phyloP scores from a whole-genome alignment of 2,329 filamentous ascomycete species.

The Fonsecaea pedrosoi region DNA sequence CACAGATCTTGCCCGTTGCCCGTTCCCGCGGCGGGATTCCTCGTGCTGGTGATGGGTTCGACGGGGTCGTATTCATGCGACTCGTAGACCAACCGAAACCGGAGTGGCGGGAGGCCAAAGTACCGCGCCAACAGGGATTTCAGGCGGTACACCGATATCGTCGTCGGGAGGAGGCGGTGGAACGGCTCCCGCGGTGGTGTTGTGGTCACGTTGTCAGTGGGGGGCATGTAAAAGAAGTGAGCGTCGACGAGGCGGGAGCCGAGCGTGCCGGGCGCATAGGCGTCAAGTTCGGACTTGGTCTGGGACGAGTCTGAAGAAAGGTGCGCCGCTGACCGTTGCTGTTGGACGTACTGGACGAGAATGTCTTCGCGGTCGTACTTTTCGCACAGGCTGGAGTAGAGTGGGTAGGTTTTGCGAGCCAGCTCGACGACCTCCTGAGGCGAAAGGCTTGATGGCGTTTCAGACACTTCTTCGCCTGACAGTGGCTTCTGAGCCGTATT shows the following conservation, averaged over 20 bases:
- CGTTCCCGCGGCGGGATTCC: constrained; percentile 16
- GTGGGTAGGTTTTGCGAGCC: constrained; percentile 62
- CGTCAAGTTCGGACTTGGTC: constrained; percentile 24
- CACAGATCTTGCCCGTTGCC: constrained; percentile 64
- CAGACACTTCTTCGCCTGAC: background rate
- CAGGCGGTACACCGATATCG: constrained; percentile 80
- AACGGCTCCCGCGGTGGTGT: constrained; percentile 1
- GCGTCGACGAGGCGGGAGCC: constrained; percentile 75
- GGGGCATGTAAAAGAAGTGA: constrained; percentile 60
- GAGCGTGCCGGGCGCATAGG: constrained; percentile 76
- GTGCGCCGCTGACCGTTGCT: constrained; percentile 58
- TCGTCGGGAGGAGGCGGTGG: constrained; percentile 66
- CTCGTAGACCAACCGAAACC: constrained; percentile 78
- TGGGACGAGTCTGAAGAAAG: constrained; percentile 29
- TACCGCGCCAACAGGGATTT: constrained; percentile 76
- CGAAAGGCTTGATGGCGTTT: background rate
- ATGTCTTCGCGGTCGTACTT: constrained; percentile 67
- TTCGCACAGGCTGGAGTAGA: constrained; percentile 75
- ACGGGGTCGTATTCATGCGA: constrained; percentile 90
- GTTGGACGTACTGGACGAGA: constrained; percentile 23
- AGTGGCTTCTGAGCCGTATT: constrained; percentile 20
- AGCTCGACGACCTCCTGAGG: constrained; percentile 10
- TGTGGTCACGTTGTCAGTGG: constrained; percentile 24
- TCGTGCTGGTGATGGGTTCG: constrained; percentile 44
- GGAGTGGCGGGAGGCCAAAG: constrained; percentile 70